These are phyloP conservation scores for Eimeria acervulina DNA, from an alignment of 169 alveolate genomes.

Conservation along the genomic window DNA sequence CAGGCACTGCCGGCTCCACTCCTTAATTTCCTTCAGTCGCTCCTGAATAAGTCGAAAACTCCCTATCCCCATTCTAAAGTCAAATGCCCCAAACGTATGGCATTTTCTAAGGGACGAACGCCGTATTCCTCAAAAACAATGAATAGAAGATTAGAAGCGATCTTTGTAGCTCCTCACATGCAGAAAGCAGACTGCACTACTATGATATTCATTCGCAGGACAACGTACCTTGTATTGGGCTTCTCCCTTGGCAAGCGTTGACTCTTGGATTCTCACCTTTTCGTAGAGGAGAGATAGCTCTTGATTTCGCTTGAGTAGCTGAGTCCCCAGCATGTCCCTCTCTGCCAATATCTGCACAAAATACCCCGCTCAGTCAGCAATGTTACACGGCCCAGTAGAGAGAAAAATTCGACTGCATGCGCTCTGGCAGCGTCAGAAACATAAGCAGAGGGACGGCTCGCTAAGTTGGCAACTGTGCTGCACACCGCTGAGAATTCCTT, in stretches of 20 bases:
- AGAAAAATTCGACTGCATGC: not conserved
- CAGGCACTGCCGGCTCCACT: constrained; percentile 89
- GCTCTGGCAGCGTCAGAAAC: not conserved
- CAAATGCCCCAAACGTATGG: not conserved
- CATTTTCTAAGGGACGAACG: not conserved
- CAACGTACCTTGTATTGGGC: constrained; percentile 84
- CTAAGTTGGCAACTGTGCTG: not conserved
- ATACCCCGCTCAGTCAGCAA: not conserved
- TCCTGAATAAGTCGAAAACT: constrained; percentile 83
- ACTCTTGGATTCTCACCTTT: constrained; percentile 94
- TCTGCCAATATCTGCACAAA: constrained; percentile 88
- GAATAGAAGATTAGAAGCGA: not conserved
- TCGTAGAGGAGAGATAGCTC: constrained; percentile 96
- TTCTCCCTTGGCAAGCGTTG: constrained; percentile 95
- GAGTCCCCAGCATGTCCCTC: constrained; percentile 95
- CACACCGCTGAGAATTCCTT: constrained; percentile 91
- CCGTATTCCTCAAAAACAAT: not conserved
- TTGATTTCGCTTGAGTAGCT: constrained; percentile 95
- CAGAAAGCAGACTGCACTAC: not conserved
- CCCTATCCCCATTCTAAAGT: not conserved
- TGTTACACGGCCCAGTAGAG: not conserved
- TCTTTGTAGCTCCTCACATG: not conserved
- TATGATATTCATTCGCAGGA: not conserved
- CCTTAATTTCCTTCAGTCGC: constrained; percentile 91
- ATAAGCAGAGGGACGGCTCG: not conserved